phyloP scores from a whole-genome alignment of 805 yeast species.

The Suhomyces emberorum region DNA sequence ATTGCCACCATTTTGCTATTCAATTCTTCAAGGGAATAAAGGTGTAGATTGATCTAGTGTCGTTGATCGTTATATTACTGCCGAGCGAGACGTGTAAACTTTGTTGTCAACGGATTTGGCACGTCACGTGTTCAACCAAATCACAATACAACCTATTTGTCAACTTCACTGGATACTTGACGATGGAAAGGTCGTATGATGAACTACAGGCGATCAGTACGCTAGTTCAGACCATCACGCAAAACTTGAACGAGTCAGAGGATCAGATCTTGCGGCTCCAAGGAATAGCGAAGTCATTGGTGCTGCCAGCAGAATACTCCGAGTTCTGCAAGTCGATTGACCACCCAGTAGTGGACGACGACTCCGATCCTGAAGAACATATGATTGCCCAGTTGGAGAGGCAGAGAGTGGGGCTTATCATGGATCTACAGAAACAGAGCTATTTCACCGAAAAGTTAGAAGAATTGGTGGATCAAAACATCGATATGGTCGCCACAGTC shows the following conservation, averaged over 20 bases:
- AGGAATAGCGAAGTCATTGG: conserved; percentile 16
- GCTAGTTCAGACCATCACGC: conserved; percentile 17
- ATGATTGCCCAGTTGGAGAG: conserved; percentile 19
- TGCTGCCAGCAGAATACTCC: conserved; percentile 15
- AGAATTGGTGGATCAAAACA: conserved; percentile 32
- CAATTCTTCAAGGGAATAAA: not conserved
- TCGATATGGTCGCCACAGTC: conserved; percentile 31
- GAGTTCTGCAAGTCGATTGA: conserved; percentile 1
- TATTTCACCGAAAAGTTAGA: conserved; percentile 26
- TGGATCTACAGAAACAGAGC: conserved; percentile 41
- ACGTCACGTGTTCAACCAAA: not conserved
- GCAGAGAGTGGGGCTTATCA: conserved; percentile 27
- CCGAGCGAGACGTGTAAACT: conserved; percentile 1
- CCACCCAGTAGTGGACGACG: not conserved
- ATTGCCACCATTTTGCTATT: conserved; percentile 64
- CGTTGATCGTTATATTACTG: not conserved
- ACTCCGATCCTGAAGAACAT: conserved; percentile 5
- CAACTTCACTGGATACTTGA: not conserved
- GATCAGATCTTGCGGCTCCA: conserved; percentile 20
- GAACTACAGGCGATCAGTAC: conserved; percentile 16
- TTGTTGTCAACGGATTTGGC: not conserved
- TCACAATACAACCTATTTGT: no score
- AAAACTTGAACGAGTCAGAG: conserved; percentile 16
- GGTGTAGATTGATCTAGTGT: not conserved
- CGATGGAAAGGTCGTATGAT: conserved; percentile 19